Conservation (phyloP, 202 grass and related monocot species). For the Carex sylvatica region DNA sequence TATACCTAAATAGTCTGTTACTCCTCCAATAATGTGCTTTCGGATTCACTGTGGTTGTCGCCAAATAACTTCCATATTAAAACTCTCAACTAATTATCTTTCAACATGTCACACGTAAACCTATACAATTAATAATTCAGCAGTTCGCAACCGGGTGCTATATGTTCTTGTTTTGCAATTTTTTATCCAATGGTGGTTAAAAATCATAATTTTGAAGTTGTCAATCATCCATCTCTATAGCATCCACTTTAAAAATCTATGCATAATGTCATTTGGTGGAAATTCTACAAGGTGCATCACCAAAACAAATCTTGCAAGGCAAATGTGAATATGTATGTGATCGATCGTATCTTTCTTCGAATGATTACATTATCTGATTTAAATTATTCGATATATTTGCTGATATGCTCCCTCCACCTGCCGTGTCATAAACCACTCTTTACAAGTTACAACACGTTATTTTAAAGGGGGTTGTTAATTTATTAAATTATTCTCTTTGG, state of each 20-base stretch:
- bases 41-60: no score
- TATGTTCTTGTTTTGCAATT: no score
- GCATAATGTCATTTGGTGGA: background rate
- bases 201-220: background rate
- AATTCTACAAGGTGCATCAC: background rate
- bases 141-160: no score
- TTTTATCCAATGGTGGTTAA: background rate
- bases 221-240: background rate
- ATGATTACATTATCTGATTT: no score
- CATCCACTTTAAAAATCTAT: background rate
- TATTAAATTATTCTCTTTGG: background rate
- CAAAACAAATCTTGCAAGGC: background rate
- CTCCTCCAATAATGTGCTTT: no score
- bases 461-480: background rate
- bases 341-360: background rate
- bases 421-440: background rate
- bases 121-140: no score
- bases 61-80: no score
- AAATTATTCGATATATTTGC: background rate
- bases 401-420: background rate
- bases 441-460: background rate
- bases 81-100: no score
- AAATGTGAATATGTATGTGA: no score
- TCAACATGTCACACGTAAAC: no score
- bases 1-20: no score